phyloP scores from a whole-genome alignment of 768 basidiomycete genomes.

The Pholiota conissans region DNA sequence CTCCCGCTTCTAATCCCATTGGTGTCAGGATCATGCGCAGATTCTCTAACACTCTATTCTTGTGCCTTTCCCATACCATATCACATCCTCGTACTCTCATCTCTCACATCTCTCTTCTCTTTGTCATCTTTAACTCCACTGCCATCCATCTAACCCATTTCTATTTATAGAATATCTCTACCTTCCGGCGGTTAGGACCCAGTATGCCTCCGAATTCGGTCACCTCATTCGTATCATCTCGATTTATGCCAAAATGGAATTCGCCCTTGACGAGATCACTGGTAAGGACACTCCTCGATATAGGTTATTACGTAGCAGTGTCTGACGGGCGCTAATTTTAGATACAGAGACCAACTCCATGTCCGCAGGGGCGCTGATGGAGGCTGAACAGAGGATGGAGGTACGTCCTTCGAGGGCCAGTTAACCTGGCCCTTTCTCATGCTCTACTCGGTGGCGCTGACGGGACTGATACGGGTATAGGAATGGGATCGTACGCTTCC shows the following conservation, averaged over 20 bases:
- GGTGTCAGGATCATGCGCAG: constrained; percentile 19
- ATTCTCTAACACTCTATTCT: constrained; percentile 21
- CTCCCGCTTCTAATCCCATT: constrained; percentile 18
- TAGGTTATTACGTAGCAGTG: constrained; percentile 6
- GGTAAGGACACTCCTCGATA: constrained; percentile 33
- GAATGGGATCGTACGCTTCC: constrained; percentile 71
- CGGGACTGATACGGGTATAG: constrained; percentile 32
- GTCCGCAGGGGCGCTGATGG: constrained; percentile 34
- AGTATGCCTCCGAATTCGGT: constrained; percentile 72
- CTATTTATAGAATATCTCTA: constrained; percentile 63
- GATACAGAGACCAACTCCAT: constrained; percentile 35
- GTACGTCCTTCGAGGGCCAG: constrained; percentile 28
- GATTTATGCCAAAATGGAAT: constrained; percentile 63
- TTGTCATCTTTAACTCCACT: constrained; percentile 16
- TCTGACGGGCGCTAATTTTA: constrained; percentile 21
- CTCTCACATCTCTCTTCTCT: constrained; percentile 17
- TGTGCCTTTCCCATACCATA: constrained; percentile 17
- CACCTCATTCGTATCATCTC: constrained; percentile 71
- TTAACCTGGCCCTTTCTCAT: constrained; percentile 1
- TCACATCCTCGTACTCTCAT: constrained; percentile 14
- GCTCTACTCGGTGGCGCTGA: constrained; percentile 12
- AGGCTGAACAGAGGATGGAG: constrained; percentile 46
- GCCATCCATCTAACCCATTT: constrained; percentile 10
- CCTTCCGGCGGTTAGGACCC: constrained; percentile 57
- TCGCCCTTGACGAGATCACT: constrained; percentile 48